A percentile compares a stretch with the other conserved stretches of the same genome.
These are phyloP conservation scores for Vaccinium vitisidaea DNA, from an alignment of 148 eudicot genomes.

Conservation along the genomic window DNA sequence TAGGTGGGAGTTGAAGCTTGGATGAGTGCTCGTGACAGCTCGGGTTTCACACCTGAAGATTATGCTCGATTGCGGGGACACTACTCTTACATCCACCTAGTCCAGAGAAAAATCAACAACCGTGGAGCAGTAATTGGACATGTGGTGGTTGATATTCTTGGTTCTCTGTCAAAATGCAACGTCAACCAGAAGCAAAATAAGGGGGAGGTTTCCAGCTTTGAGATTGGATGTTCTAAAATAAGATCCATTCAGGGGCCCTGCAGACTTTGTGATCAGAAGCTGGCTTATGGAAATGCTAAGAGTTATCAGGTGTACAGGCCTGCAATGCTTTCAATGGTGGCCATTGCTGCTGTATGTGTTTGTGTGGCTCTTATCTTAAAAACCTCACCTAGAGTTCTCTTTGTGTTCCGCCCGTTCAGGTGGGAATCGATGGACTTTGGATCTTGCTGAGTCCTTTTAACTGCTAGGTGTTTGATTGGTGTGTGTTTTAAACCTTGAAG, in stretches of 20 bases:
- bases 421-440: constrained; percentile 75
- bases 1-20: constrained; percentile 85
- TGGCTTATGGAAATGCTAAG: constrained; percentile 29
- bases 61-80: constrained; percentile 71
- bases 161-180: constrained; percentile 21
- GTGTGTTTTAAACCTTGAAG: neutral
- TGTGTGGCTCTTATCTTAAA: constrained; percentile 76
- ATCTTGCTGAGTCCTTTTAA: constrained; percentile 30
- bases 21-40: constrained; percentile 57
- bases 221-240: constrained; percentile 31
- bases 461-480: constrained; percentile 16
- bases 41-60: constrained; percentile 68
- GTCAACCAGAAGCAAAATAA: constrained; percentile 32
- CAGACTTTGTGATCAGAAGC: constrained; percentile 48
- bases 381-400: constrained; percentile 61
- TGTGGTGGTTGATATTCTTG: constrained; percentile 57
- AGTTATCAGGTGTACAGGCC: constrained; percentile 53
- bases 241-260: constrained; percentile 29
- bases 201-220: constrained; percentile 30
- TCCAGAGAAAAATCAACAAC: constrained; percentile 43
- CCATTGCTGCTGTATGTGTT: constrained; percentile 83
- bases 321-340: constrained; percentile 69
- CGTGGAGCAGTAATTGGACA: constrained; percentile 40
- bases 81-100: constrained; percentile 51
- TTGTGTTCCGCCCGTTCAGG: constrained; percentile 51